phyloP scores from a whole-genome alignment of 208 protist genomes.

The Eutreptiella sp. region DNA sequence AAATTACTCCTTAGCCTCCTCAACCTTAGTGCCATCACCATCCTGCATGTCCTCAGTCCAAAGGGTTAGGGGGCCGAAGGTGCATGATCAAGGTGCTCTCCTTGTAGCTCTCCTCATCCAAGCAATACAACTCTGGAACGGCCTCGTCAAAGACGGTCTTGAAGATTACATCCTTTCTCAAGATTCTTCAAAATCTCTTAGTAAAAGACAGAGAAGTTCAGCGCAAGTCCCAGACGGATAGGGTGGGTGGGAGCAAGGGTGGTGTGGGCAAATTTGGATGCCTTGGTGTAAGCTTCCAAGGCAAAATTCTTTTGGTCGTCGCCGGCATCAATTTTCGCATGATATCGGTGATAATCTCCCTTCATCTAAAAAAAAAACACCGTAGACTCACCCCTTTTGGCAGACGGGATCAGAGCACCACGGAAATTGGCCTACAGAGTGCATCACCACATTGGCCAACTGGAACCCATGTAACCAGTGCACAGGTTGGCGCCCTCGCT shows the following conservation, averaged over 20 bases:
- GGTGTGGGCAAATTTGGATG: no score
- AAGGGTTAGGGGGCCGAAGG: slow-evolving; percentile 81
- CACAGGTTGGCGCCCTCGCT: no score
- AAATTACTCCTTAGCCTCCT: slow-evolving; percentile 38
- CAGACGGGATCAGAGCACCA: no score
- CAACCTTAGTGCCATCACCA: no score
- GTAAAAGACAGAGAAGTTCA: slow-evolving; percentile 90
- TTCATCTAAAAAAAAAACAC: slow-evolving; percentile 45
- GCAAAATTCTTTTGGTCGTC: slow-evolving; percentile 46
- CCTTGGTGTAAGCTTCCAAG: no score
- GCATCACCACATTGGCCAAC: no score
- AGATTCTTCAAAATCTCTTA: slow-evolving; percentile 80
- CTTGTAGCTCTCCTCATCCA: slow-evolving; percentile 79
- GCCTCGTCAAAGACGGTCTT: slow-evolving; percentile 72
- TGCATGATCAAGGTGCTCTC: slow-evolving; percentile 88
- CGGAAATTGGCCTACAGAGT: no score
- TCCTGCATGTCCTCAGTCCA: no score
- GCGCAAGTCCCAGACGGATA: slow-evolving; percentile 79
- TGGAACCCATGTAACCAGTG: no score
- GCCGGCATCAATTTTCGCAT: slow-evolving; percentile 65
- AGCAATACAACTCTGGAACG: slow-evolving; percentile 67
- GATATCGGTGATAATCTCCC: slow-evolving; percentile 89
- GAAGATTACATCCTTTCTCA: slow-evolving; percentile 62
- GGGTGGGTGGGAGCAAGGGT: slow-evolving; percentile 69
- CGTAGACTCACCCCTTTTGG: no score